Evolutionary conservation across 768 basidiomycete species (phyloP).

Genomic region (Boletus rubescentipes): DNA sequence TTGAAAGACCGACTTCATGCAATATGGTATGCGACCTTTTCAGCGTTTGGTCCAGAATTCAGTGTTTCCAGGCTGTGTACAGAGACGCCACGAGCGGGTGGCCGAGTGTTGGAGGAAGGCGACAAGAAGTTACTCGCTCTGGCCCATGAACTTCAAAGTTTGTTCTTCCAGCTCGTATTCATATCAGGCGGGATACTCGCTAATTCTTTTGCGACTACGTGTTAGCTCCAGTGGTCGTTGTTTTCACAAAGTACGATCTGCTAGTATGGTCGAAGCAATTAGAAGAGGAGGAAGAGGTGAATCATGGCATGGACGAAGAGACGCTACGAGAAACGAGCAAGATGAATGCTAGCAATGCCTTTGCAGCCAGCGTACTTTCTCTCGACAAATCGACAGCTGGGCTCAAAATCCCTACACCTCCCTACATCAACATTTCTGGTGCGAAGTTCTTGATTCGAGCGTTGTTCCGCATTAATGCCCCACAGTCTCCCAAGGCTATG

Average conservation of each 20-base stretch:
- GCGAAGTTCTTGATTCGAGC: not conserved
- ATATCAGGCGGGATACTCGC: no score
- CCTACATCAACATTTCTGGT: not conserved
- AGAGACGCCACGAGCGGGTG: conserved; percentile 7
- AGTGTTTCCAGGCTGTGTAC: conserved; percentile 2
- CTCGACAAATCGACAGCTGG: not conserved
- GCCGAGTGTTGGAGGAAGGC: conserved; percentile 6
- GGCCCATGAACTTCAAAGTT: conserved; percentile 2
- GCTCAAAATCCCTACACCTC: not conserved
- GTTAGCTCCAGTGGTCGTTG: conserved; percentile 3
- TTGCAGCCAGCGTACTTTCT: not conserved
- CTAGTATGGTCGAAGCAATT: not conserved
- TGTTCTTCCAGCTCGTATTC: not conserved
- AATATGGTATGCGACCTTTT: not conserved
- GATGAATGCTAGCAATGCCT: not conserved
- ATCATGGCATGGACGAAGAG: not conserved
- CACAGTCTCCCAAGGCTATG: not conserved
- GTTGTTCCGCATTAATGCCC: not conserved
- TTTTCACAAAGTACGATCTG: conserved; percentile 9
- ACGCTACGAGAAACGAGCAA: not conserved
- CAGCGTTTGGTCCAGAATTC: not conserved
- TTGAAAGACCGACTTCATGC: conserved; percentile 6
- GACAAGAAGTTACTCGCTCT: conserved; percentile 3
- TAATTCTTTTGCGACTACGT: not conserved
- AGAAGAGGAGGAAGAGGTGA: not conserved